Conservation (phyloP, 2,329 filamentous ascomycete genomes). For the Pseudogymnoascus sp. region DNA sequence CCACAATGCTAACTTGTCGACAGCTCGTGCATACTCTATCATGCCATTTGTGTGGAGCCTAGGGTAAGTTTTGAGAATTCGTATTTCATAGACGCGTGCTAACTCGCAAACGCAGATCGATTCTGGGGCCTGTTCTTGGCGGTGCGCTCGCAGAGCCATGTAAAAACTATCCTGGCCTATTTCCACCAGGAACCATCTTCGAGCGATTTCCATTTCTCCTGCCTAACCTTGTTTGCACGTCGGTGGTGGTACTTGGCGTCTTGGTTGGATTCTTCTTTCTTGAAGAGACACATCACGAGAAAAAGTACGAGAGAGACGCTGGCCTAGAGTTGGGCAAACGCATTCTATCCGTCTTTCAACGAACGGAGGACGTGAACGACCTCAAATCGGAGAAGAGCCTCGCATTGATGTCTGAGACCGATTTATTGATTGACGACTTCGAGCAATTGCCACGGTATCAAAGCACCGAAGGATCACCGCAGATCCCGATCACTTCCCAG, state of each 20-base stretch:
- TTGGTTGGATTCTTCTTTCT: slow-evolving; percentile 76
- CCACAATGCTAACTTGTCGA: slow-evolving; percentile 22
- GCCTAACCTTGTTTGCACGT: slow-evolving; percentile 82
- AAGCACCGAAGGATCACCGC: slow-evolving; percentile 50
- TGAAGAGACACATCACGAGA: slow-evolving; percentile 85
- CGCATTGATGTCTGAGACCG: slow-evolving; percentile 17
- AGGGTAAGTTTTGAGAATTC: slow-evolving; percentile 48
- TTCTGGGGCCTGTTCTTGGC: slow-evolving; percentile 85
- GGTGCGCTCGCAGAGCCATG: slow-evolving; percentile 84
- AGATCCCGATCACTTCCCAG: slow-evolving; percentile 33
- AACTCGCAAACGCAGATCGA: slow-evolving; percentile 51
- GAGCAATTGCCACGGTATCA: slow-evolving; percentile 63
- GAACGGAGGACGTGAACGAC: slow-evolving; percentile 28
- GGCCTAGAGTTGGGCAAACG: slow-evolving; percentile 71
- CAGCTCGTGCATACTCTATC: slow-evolving; percentile 86
- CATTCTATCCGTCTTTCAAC: slow-evolving; percentile 39
- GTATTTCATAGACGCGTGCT: slow-evolving; percentile 9
- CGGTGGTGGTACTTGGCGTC: slow-evolving; percentile 69
- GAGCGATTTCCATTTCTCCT: slow-evolving; percentile 83
- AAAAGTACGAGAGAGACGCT: slow-evolving; percentile 67
- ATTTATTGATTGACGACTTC: slow-evolving; percentile 50
- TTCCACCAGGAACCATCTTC: slow-evolving; percentile 68
- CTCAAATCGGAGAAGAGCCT: slow-evolving; percentile 41
- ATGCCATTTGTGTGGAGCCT: slow-evolving; percentile 99
- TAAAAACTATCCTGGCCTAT: slow-evolving; percentile 68